These are phyloP conservation scores for Dictyostelium capitatum DNA, from an alignment of 78 protist genomes.

Conservation along the genomic window DNA sequence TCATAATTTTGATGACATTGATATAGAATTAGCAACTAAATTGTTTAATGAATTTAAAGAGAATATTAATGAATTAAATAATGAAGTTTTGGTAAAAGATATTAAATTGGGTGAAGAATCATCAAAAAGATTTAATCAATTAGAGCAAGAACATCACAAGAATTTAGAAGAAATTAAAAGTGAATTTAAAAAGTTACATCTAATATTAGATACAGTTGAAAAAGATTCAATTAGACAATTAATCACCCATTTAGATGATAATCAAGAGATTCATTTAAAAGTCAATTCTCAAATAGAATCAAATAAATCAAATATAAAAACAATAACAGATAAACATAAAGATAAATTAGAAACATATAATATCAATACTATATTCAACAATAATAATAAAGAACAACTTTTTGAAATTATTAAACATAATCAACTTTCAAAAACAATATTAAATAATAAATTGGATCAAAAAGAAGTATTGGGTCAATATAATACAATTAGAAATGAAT, in stretches of 20 bases:
- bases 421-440: neutral
- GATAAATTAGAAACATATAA: neutral
- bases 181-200: neutral
- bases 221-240: neutral
- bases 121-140: neutral
- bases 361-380: neutral
- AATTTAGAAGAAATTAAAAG: neutral
- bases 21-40: neutral
- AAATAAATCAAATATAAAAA: neutral
- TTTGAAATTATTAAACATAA: neutral
- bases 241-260: neutral
- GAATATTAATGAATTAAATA: neutral
- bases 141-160: neutral
- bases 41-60: neutral
- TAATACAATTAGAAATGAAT: no score
- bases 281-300: neutral
- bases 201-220: neutral
- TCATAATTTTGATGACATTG: neutral
- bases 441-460: neutral
- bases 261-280: neutral
- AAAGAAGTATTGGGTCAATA: neutral
- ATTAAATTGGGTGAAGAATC: neutral
- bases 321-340: neutral
- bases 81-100: neutral
- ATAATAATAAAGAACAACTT: neutral